Base-by-base conservation (phyloP, 2,329 filamentous ascomycete genomes). In the Penicillium sp. region DNA sequence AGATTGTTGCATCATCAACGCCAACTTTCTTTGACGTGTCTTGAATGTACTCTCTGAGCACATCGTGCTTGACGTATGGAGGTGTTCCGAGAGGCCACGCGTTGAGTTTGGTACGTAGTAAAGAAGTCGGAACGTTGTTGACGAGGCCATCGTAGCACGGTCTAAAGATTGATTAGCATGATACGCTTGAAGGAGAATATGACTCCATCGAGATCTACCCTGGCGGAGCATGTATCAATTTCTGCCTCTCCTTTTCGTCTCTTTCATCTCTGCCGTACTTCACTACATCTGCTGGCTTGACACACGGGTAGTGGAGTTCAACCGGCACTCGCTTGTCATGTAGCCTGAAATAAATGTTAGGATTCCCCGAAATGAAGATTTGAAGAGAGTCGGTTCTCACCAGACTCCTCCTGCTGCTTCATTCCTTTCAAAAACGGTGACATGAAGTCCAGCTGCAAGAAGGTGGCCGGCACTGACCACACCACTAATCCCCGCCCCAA, bases 11-110 rank as follows among this genome's bases (percentile, higher is more conserved):
- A 0, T 76, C 70, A 2, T 84, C 71, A 0, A 88, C 82, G 0
- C 81, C 82, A 1, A 82, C 79, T 1, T 78, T 73, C 0, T 64
- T 63, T 0, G 87, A 82, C 0, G 87, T 83, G n/a, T 82, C 79
- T 60, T 87, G 83, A 4, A 90, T 82, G 65, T 90, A 90, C 1
- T 82, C 75, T 37, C 82, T 82, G 8, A 90, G 74, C 0, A 83
- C 78, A 15, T 74, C 67, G 59, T 90, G 88, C 2, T 76, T 81
- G 4, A 88, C 83, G 60, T 84, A 85, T 15, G 86, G 83, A 2
- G 82, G 81, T 0, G 86, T 89, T 0, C 83, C 84, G 5, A 81
- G 72, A 0, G 86, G 85, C 83, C 88, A 91, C 5, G 69, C 62
- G 54, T 80, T 79, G 48, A 83, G 71, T 20, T 76, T 81, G 1